Evolutionary conservation across 169 alveolate species (phyloP).

Genomic region (Cryptosporidium canis): DNA sequence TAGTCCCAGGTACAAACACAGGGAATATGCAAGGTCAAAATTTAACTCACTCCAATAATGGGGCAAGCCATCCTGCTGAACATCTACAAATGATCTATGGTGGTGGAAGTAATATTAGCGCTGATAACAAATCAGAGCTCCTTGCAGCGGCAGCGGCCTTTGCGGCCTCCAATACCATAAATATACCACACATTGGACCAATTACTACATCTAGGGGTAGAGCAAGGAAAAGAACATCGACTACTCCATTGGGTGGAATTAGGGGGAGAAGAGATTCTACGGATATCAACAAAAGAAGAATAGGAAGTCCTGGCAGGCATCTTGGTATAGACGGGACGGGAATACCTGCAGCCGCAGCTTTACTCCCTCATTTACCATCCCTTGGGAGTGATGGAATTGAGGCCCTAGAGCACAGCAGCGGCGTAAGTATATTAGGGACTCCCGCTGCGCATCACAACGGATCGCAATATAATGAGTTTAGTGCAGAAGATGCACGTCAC

Average conservation of each 20-base stretch:
- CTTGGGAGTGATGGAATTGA: slow-evolving; percentile 63
- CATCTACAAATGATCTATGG: slow-evolving; percentile 69
- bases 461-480: slow-evolving; percentile 66
- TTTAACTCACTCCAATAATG: slow-evolving; percentile 15
- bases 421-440: slow-evolving; percentile 46
- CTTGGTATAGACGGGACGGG: slow-evolving; percentile 24
- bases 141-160: slow-evolving; percentile 74
- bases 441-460: slow-evolving; percentile 67
- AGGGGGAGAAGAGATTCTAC: slow-evolving; percentile 70
- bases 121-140: slow-evolving; percentile 66
- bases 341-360: slow-evolving; percentile 17
- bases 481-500: slow-evolving; percentile 71
- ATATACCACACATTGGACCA: slow-evolving; percentile 40
- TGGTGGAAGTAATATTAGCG: slow-evolving; percentile 46
- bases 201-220: slow-evolving; percentile 58
- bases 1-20: slow-evolving; percentile 41
- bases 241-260: slow-evolving; percentile 67
- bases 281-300: slow-evolving; percentile 44
- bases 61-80: slow-evolving; percentile 61
- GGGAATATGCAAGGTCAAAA: slow-evolving; percentile 34
- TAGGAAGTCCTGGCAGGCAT: slow-evolving; percentile 71
- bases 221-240: slow-evolving; percentile 59
- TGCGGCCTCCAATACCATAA: slow-evolving; percentile 57
- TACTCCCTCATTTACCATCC: slow-evolving; percentile 66
- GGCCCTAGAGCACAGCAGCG: slow-evolving; percentile 34